Percentiles rank a stretch among this genome's conserved stretches.
These are phyloP conservation scores for Phytopythium helicoides DNA, from an alignment of 352 stramenopile species.

Conservation along the genomic window DNA sequence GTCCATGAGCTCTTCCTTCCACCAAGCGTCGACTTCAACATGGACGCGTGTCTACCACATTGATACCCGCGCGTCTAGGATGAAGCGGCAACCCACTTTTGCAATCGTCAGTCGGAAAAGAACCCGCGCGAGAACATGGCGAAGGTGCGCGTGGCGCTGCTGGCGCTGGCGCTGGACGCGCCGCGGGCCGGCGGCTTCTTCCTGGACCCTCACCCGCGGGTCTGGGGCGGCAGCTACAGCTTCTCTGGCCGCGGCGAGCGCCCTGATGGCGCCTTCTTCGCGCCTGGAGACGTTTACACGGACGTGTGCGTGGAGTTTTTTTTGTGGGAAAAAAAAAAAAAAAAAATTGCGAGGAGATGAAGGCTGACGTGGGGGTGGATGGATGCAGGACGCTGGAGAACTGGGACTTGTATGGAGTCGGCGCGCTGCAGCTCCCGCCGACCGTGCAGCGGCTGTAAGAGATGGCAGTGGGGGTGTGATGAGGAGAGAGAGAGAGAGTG, in stretches of 20 bases:
- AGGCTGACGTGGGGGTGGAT: too few relatives aligned
- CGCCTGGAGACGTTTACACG: slow-evolving; percentile 39
- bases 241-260: slow-evolving; percentile 57
- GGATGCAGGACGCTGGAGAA: slow-evolving; percentile 47
- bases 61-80: too few relatives aligned
- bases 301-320: slow-evolving; percentile 32
- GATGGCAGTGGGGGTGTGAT: too few relatives aligned
- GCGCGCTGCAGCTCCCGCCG: slow-evolving; percentile 41
- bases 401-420: slow-evolving; percentile 46
- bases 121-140: not conserved
- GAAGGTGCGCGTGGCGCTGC: not conserved
- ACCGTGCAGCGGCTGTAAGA: slow-evolving; percentile 47
- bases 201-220: slow-evolving; percentile 35
- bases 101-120: not conserved
- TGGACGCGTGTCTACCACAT: too few relatives aligned
- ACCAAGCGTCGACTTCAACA: too few relatives aligned
- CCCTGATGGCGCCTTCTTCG: slow-evolving; percentile 37
- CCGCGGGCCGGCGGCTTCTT: slow-evolving; percentile 22
- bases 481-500: too few relatives aligned
- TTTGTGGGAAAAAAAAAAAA: not conserved
- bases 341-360: not conserved
- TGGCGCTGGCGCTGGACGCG: slow-evolving; percentile 9
- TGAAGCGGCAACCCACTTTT: too few relatives aligned
- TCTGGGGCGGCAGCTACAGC: slow-evolving; percentile 47
- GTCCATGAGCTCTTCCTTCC: too few relatives aligned